Evolutionary conservation across 352 stramenopile genomes (phyloP), one percentile per base, ranked within the genome.

Genomic region (Phytophthora multivora): DNA sequence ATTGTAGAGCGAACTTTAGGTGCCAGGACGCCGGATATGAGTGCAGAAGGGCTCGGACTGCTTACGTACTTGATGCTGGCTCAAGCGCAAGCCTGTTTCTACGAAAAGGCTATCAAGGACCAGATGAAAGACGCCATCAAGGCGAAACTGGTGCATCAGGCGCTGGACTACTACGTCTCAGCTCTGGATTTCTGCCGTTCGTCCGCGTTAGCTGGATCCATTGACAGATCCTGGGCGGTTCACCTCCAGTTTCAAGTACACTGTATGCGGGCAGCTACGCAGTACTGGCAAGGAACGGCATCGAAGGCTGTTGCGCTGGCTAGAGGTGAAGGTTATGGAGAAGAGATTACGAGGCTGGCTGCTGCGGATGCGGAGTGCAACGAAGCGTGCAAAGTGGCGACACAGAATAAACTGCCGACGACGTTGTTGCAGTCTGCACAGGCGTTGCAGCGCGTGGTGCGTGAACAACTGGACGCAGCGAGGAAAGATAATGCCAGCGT

Each of bases 91-190:
- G 88, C 88, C n/a, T 97, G 89, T 51, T 96, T 96, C 52, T 97
- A 96, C 63, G 88, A 97, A 61, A 97, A 97, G 62, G 82, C 89
- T 16, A 90, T 97, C 26, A 94, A 93, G 48, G 90, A 97, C 66
- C 71, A 85, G 50, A 89, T 91, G 77, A 92, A 91, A 41, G 76
- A 92, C 56, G 76, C 61, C 10, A 83, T 96, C 55, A 91, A 93
- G 71, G 76, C 87, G 18, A 96, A 93, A 54, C 69, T 96, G 16
- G 87, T 89, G 54, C 75, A 87, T 49, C 84, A 96, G 60, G 81
- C 83, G 28, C 76, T 86, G 47, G 82, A 88, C 36, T 85, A 80
- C 25, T 92, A 92, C 65, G 39, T 62, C 9, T 69, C 67, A 18
- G 80, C 85, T 12, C 49, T 91, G 12, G 81, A 89, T 0, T 81